phyloP scores from a whole-genome alignment of 495 filamentous ascomycete species.

The Penicillium roqueforti region DNA sequence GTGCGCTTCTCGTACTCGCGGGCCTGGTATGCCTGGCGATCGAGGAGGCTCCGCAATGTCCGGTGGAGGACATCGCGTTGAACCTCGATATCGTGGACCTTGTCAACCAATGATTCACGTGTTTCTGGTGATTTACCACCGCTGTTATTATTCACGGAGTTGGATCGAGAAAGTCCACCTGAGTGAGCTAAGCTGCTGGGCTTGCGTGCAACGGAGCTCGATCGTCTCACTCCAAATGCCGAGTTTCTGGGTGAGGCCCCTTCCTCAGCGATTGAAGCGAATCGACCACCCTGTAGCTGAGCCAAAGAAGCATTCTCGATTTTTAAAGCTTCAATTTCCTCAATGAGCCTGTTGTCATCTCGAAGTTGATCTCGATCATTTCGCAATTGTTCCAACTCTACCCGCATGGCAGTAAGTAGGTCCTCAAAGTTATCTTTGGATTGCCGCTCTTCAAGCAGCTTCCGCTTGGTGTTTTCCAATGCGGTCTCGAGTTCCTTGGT shows the following conservation, averaged over 20 bases:
- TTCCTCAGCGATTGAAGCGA: slow-evolving; percentile 65
- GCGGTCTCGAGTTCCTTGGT: slow-evolving; percentile 69
- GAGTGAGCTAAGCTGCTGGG: slow-evolving; percentile 42
- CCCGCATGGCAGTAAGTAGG: slow-evolving; percentile 74
- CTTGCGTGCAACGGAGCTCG: slow-evolving; percentile 57
- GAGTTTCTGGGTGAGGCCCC: slow-evolving; percentile 33
- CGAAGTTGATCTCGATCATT: slow-evolving; percentile 90
- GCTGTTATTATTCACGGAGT: slow-evolving; percentile 48
- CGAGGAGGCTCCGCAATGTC: slow-evolving; percentile 79
- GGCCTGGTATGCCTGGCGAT: slow-evolving; percentile 77
- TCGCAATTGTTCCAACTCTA: slow-evolving; percentile 73
- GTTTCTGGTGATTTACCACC: slow-evolving; percentile 56
- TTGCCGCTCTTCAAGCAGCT: slow-evolving; percentile 78
- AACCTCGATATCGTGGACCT: slow-evolving; percentile 85
- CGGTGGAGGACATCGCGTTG: slow-evolving; percentile 90
- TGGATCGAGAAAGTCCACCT: slow-evolving; percentile 47
- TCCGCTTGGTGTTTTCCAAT: slow-evolving; percentile 75
- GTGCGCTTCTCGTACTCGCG: slow-evolving; percentile 76
- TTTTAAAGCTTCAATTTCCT: slow-evolving; percentile 61
- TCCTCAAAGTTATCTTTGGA: slow-evolving; percentile 94
- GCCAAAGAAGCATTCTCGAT: slow-evolving; percentile 51
- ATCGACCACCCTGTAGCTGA: slow-evolving; percentile 47
- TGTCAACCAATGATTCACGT: slow-evolving; percentile 69
- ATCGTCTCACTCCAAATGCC: slow-evolving; percentile 52
- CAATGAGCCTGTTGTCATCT: slow-evolving; percentile 76